Evolutionary conservation across 108 stramenopile species (phyloP).

Genomic region (Pseudonitzschia multiseries): DNA sequence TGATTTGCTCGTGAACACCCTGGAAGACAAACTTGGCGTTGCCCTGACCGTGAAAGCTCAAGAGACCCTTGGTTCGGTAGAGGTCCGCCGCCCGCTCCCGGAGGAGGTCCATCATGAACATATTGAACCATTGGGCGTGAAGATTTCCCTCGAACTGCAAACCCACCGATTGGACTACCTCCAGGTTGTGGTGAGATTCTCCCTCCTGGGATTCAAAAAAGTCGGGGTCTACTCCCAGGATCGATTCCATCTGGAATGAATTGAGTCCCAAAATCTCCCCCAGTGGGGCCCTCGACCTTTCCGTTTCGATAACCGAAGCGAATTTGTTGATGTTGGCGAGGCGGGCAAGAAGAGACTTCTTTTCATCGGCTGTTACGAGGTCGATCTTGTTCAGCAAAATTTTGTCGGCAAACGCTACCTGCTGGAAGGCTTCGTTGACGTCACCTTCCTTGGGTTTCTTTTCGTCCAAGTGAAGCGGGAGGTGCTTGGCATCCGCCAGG

Average conservation of each 20-base stretch:
- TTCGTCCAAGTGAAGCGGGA: constrained; percentile 88
- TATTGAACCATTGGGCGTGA: constrained; percentile 95
- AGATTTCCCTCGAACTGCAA: constrained; percentile 84
- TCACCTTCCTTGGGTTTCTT: constrained; percentile 78
- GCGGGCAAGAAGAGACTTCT: constrained; percentile 74
- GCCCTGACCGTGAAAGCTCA: constrained; percentile 93
- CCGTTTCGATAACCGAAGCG: neutral
- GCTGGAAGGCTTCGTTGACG: constrained; percentile 92
- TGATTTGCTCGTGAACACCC: constrained; percentile 96
- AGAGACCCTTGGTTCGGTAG: constrained; percentile 92
- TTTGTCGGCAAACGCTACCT: constrained; percentile 97
- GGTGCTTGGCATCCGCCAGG: constrained; percentile 91
- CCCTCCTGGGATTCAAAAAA: constrained; percentile 85
- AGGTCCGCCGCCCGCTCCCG: constrained; percentile 88
- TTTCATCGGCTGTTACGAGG: constrained; percentile 87
- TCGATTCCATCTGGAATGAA: constrained; percentile 90
- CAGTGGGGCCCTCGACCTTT: constrained; percentile 70
- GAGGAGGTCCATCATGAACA: constrained; percentile 95
- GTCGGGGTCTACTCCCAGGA: constrained; percentile 79
- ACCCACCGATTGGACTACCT: constrained; percentile 87
- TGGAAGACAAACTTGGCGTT: constrained; percentile 96
- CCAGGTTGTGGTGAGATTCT: constrained; percentile 86
- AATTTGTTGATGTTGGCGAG: constrained; percentile 64
- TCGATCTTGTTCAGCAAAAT: constrained; percentile 97
- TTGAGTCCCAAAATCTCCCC: constrained; percentile 87